These are phyloP conservation scores for Colletotrichum falcatum DNA, from an alignment of 2,329 filamentous ascomycete species.

Conservation along the genomic window DNA sequence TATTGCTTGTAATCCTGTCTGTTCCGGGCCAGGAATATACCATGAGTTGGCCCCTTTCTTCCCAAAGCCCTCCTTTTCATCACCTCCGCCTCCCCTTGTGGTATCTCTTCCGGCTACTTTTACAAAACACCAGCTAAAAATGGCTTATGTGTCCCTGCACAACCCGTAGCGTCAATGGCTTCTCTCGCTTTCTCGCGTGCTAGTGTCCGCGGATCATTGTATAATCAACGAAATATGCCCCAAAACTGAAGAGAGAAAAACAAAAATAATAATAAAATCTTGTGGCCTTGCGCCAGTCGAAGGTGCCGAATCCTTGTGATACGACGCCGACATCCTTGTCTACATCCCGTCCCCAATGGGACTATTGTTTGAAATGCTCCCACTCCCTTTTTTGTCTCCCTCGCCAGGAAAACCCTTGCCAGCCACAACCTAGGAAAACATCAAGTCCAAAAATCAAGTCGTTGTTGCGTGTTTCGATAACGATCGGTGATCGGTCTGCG, in stretches of 20 bases:
- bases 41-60: not conserved
- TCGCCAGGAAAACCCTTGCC: constrained; percentile 11
- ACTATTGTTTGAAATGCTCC: constrained; percentile 31
- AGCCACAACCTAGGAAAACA: not conserved
- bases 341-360: constrained; percentile 30
- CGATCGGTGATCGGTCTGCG: constrained; percentile 20
- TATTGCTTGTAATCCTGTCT: constrained; percentile 1
- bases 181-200: not conserved
- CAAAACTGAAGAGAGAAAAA: not conserved
- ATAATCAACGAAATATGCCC: not conserved
- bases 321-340: constrained; percentile 25
- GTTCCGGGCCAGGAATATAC: not conserved
- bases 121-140: constrained; percentile 32
- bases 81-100: not conserved
- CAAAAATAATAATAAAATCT: not conserved
- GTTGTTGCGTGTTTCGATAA: constrained; percentile 12
- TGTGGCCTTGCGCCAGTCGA: constrained; percentile 22
- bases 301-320: not conserved
- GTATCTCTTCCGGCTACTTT: constrained; percentile 24
- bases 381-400: constrained; percentile 12
- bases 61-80: not conserved
- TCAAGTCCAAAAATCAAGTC: constrained; percentile 2
- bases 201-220: constrained; percentile 7
- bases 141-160: constrained; percentile 14
- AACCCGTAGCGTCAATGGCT: not conserved